Evolutionary conservation across 495 filamentous ascomycete species (phyloP), one percentile per base, ranked within the genome.

Genomic region (Chaetomidium leptoderma): DNA sequence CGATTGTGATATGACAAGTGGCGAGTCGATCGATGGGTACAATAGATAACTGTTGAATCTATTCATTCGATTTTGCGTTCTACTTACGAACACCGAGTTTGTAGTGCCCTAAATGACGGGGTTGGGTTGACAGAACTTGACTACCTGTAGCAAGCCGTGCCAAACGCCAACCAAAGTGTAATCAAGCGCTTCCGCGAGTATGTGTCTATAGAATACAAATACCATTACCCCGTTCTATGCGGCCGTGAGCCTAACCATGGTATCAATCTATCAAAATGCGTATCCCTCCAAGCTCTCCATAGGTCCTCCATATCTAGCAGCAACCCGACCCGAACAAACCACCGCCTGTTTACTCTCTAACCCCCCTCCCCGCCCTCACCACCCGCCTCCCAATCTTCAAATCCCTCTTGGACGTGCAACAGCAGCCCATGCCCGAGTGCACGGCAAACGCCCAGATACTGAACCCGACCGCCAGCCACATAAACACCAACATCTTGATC

Each of bases 401-500:
- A 69, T 88, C 86, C 58, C 85, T 64, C 56, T 77, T 69, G 30
- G 76, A 81, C 33, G 81, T 78, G 66, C 86, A 88, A 64, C 84
- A 90, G 65, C 91, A 96, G 63, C 83, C 86, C 72, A 89, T 76
- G 4, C 84, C 81, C 1, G 86, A 68, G 65, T 92, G 88, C 32
- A 92, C 69, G 13, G 90, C 66, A 63, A 86, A 93, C 0, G 83
- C 84, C 45, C 88, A 55, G 1, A 91, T 64, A 7, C 80, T 79
- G 51, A 86, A 86, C 0, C 72, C 86, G 0, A 81, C 76, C 0
- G 85, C 90, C 33, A 88, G 78, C 92, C 92, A 97, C 88, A 95
- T 91, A 62, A 95, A 95, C 0, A 76, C 86, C 65, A 95, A 81
- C 91, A 97, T 95, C 62, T 79, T 75, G 6, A 58, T 74, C 3